Evolutionary conservation across 2,329 filamentous ascomycete species (phyloP), one percentile per base, ranked within the genome.

Genomic region (Cladosporium sp.): DNA sequence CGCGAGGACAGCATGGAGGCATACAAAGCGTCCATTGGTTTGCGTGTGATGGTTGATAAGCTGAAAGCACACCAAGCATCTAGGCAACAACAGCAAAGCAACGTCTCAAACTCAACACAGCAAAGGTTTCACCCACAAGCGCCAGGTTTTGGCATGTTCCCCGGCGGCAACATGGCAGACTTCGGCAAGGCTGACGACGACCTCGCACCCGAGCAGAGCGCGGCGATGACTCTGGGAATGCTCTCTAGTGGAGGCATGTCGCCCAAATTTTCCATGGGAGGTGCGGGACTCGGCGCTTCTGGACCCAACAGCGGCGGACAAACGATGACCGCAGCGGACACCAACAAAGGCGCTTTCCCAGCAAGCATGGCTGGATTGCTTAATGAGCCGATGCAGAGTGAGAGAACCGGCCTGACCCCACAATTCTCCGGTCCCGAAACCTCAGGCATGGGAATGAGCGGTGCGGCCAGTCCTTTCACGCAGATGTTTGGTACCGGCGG

Each of bases 41-140:
- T 97, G n/a, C 84, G 83, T 18, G 83, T 96, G 45, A 90, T 97
- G 80, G 72, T 97, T 39, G 78, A 83, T 27, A 93, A 93, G 67
- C 77, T 96, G 48, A 84, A 79, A 60, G 73, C 71, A 50, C 74
- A 78, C 8, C 67, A 66, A 18, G 53, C 57, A 27, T 9, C 22
- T 6, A 39, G 15, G 19, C 37, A 41, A 22, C 45, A 48, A 19
- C 8, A 43, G 51, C n/a, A 50, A 18, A 27, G 22, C 13, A 19
- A 19, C 22, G 9, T 27, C 22, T 9, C 22, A 4, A 27, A 4
- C 22, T 27, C 22, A 27, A 27, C 22, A 27, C 22, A 27, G 22
- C 29, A 40, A 40, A 30, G 17, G 18, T 51, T 20, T 52, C 4
- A 44, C 1, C 36, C 45, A 4, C 4, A 44, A 2, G 22, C 45